Evolutionary conservation across 2,329 filamentous ascomycete genomes (phyloP).

Genomic region (Rutstroemia sp.): DNA sequence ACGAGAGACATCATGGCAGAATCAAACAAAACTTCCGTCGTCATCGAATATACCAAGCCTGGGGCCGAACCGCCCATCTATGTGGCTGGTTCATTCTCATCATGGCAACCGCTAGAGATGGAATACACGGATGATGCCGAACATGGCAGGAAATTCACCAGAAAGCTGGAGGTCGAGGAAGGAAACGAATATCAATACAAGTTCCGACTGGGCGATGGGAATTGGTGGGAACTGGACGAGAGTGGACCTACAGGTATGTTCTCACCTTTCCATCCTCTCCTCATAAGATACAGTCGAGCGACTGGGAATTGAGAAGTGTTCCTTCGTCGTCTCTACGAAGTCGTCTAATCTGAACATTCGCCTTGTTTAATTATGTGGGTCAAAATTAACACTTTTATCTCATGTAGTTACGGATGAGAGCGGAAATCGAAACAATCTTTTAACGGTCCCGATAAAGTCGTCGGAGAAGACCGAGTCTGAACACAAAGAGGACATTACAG

Average conservation of each 20-base stretch:
- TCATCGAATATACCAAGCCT: slow-evolving; percentile 51
- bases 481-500: not conserved
- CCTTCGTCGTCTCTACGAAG: no score
- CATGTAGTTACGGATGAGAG: slow-evolving; percentile 39
- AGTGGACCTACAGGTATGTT: slow-evolving; percentile 48
- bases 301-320: no score
- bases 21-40: slow-evolving; percentile 6
- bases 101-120: slow-evolving; percentile 65
- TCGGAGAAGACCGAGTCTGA: slow-evolving; percentile 1
- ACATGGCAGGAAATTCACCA: slow-evolving; percentile 49
- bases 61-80: slow-evolving; percentile 61
- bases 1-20: slow-evolving; percentile 4
- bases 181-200: slow-evolving; percentile 66
- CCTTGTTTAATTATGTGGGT: not conserved
- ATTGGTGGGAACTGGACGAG: slow-evolving; percentile 67
- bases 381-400: slow-evolving; percentile 3
- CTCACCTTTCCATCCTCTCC: not conserved
- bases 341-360: no score
- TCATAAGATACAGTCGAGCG: not conserved
- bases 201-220: slow-evolving; percentile 57
- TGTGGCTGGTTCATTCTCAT: slow-evolving; percentile 61
- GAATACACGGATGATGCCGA: slow-evolving; percentile 38
- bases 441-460: slow-evolving; percentile 29
- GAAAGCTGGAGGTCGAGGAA: slow-evolving; percentile 45
- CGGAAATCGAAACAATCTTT: slow-evolving; percentile 47